These are phyloP conservation scores for Sparassis latifolia DNA, from an alignment of 1,284 basidiomycete genomes.

Conservation along the genomic window DNA sequence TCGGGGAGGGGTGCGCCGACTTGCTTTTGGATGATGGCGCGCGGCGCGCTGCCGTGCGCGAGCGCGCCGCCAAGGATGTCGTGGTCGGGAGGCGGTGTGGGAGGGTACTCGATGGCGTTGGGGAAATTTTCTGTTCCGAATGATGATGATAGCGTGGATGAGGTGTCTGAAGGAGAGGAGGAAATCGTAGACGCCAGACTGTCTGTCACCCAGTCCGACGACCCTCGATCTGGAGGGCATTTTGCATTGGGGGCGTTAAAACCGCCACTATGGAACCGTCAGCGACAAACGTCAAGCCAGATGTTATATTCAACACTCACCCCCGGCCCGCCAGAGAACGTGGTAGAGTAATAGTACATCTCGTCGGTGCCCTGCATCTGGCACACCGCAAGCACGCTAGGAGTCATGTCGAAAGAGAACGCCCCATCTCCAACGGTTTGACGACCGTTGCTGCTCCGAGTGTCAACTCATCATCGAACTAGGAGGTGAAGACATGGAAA, in stretches of 20 bases:
- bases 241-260: constrained; percentile 82
- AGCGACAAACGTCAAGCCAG: not conserved
- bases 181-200: constrained; percentile 60
- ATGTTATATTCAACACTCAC: constrained; percentile 37
- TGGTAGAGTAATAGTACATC: constrained; percentile 83
- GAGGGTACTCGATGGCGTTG: constrained; percentile 29
- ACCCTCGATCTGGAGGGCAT: constrained; percentile 91
- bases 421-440: constrained; percentile 92
- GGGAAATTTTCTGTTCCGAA: constrained; percentile 27
- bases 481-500: constrained; percentile 18
- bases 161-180: constrained; percentile 36
- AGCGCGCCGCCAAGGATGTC: constrained; percentile 8
- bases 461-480: constrained; percentile 7
- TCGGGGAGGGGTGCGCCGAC: constrained; percentile 22
- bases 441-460: constrained; percentile 73
- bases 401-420: constrained; percentile 68
- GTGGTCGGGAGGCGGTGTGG: constrained; percentile 20
- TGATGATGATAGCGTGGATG: constrained; percentile 26
- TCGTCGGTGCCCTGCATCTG: constrained; percentile 70
- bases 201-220: constrained; percentile 89
- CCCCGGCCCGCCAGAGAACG: constrained; percentile 84
- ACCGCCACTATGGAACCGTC: constrained; percentile 59
- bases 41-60: constrained; percentile 28
- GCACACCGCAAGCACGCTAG: constrained; percentile 78
- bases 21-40: constrained; percentile 36